Base-by-base conservation (phyloP, 768 basidiomycete species). In the Asterophora lycoperdoides region DNA sequence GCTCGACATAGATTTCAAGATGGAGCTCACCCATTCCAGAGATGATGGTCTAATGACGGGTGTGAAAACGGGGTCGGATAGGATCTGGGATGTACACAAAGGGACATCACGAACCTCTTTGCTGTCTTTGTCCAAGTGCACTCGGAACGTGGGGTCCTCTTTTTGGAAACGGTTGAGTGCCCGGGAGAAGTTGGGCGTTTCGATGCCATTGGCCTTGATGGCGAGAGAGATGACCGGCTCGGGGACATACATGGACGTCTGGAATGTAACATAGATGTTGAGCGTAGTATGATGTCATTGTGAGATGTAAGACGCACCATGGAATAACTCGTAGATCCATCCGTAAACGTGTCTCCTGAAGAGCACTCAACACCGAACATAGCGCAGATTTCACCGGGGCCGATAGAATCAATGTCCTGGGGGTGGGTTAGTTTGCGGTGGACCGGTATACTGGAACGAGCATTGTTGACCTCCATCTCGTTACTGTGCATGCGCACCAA, bases 1-100 rank as follows among this genome's bases (percentile, higher is more conserved):
- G 91, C 65, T 99, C 96, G 52, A 97, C 93, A 69, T 99, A 98
- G 62, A 99, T 95, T 62, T 99, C 96, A 18, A 99, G 80, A 64
- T 99, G 96, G 14, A 99, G 81, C 67, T 99, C 96, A 19, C 96
- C 96, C 96, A 99, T 99, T 17, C 96, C 96, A 26, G 94, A 97
- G 56, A 99, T 97, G 67, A 99, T 98, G 13, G 95, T 98, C 90
- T 93, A 2, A 46, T 36, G 19, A 36, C 8, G 15, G 28, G 43
- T 15, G 19, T 40, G 35, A 41, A 35, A 19, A 20, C 34, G 9
- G 42, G 14, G 13, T 28, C 18, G 30, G 48, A n/a, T 38, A 29
- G 47, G 8, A 30, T 23, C 6, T 23, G 17, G 36, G 37, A 36
- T 15, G 13, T 29, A 9, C 10, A 15, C n/a, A 23, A 3, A 2